Conservation (phyloP, 768 basidiomycete genomes). For the Fomitopsis serialis region DNA sequence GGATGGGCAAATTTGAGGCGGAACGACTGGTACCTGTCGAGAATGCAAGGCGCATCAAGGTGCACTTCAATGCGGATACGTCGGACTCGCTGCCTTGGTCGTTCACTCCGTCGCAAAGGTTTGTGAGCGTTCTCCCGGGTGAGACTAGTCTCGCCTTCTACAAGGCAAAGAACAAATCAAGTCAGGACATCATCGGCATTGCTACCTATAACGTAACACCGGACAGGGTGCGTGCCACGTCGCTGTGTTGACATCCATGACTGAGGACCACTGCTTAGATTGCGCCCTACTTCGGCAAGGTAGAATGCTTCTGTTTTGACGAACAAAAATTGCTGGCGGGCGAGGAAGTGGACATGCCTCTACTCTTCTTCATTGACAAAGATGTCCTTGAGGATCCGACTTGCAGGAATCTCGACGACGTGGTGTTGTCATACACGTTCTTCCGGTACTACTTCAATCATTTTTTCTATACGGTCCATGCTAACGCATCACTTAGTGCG, state of each 20-base stretch:
- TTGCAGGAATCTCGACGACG: conserved; percentile 81
- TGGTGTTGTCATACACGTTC: conserved; percentile 96
- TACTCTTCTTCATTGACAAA: conserved; percentile 98
- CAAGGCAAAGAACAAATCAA: conserved; percentile 80
- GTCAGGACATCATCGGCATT: conserved; percentile 92
- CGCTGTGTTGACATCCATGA: background rate
- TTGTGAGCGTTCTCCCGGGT: conserved; percentile 86
- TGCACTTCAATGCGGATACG: conserved; percentile 93
- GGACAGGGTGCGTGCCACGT: conserved; percentile 63
- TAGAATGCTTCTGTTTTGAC: conserved; percentile 99
- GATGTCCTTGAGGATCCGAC: conserved; percentile 92
- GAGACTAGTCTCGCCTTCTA: conserved; percentile 98
- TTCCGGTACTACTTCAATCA: conserved; percentile 63
- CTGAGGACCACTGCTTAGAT: conserved; percentile 43
- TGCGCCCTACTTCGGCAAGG: conserved; percentile 98
- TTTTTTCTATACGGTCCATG: background rate
- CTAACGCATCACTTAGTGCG: conserved; percentile 49
- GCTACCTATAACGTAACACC: conserved; percentile 99
- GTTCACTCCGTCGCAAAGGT: conserved; percentile 88
- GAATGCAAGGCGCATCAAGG: conserved; percentile 72
- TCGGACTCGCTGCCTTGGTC: conserved; percentile 89
- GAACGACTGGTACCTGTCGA: conserved; percentile 79
- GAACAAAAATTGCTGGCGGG: conserved; percentile 92
- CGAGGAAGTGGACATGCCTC: conserved; percentile 97
- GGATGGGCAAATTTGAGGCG: conserved; percentile 78